Percentiles rank a stretch among this genome's conserved stretches.
Conservation (phyloP, 2,329 filamentous ascomycete genomes). For the Sclerotinia nivalis region DNA sequence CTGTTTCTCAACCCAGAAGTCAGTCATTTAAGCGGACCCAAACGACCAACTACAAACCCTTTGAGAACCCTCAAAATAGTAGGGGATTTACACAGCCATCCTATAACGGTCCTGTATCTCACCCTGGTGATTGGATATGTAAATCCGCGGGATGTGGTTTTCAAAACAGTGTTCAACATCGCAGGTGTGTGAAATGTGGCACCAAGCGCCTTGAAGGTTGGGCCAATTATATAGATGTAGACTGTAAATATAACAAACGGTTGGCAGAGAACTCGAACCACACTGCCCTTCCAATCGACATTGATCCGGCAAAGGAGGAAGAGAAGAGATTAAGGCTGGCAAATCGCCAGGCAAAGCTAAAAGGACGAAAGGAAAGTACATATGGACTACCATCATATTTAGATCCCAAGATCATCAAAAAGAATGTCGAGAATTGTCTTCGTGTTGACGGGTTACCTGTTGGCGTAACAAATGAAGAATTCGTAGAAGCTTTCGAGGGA, state of each 20-base stretch:
- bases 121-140: neutral
- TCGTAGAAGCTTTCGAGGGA: conserved; percentile 10
- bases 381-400: conserved; percentile 15
- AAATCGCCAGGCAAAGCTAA: neutral
- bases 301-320: conserved; percentile 7
- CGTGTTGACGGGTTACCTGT: neutral
- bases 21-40: too few relatives aligned
- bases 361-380: neutral
- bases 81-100: neutral
- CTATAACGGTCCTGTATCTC: too few relatives aligned
- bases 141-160: neutral
- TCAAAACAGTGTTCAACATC: neutral
- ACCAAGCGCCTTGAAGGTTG: neutral
- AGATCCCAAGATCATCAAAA: conserved; percentile 5
- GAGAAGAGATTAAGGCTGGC: neutral
- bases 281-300: neutral
- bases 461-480: conserved; percentile 7
- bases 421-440: conserved; percentile 7
- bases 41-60: neutral
- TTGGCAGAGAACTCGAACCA: neutral
- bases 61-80: neutral
- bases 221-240: neutral
- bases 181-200: neutral
- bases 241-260: neutral
- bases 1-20: neutral